Base-by-base conservation (phyloP, 1,284 basidiomycete species). In the Rhodotorula sp. region DNA sequence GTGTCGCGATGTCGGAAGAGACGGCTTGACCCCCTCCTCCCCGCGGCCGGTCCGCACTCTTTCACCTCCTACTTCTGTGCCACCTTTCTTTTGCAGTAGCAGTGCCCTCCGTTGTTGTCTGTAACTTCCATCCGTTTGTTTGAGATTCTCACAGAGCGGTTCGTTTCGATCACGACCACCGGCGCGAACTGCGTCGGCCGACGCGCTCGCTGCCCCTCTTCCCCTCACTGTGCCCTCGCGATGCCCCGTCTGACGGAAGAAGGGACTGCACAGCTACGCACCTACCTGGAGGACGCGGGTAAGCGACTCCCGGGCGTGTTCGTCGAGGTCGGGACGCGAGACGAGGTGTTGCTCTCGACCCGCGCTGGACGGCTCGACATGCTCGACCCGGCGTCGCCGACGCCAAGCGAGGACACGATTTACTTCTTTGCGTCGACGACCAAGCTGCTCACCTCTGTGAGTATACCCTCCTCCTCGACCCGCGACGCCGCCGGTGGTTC, bases 391-490 rank as follows among this genome's bases (percentile, higher is more conserved):
- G 46, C 44, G 17, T 54, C 41, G 0, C 39, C 66, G 8, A 9
- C 19, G 22, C 48, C 56, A 0, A 25, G 37, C 22, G 56, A 59
- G 2, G 75, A 77, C n/a, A 79, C 77, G 59, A 68, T 78, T 32
- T 72, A 79, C 67, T 80, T 78, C 78, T 80, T 80, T 37, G 78
- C 80, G 1, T 71, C 66, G 22, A 80, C 80, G 5, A 78, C 78
- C 22, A 80, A 80, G 70, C 72, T 80, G 27, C 58, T 80, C 32
- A 80, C 80, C 2, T 65, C 78, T 5, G 73, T 80, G 32, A 69
- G 79, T 79, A 46, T 57, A 69, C 57, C 5, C 34, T n/a, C 44
- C 15, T 29, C 15, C 10, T 32, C n/a, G 15, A 29, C 29, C 27
- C 3, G 9, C 8, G 17, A 21, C 21, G 8, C 3, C 39, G 29